phyloP scores from a whole-genome alignment of 805 yeast species.

The Lipomyces oligophaga region DNA sequence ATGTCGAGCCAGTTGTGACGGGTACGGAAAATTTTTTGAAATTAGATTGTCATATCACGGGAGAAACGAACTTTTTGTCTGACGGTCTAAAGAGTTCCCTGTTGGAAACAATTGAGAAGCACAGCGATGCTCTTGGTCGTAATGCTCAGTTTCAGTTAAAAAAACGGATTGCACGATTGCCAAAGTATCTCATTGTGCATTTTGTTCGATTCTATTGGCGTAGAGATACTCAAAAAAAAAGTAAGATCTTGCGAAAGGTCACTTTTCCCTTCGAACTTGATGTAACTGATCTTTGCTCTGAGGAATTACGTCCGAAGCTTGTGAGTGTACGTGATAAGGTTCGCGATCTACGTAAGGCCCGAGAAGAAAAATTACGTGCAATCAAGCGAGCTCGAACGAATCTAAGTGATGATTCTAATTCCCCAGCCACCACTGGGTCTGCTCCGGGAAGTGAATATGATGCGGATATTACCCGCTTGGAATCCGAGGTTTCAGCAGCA shows the following conservation, averaged over 20 bases:
- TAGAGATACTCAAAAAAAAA: constrained; percentile 81
- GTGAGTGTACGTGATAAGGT: constrained; percentile 71
- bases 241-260: constrained; percentile 90
- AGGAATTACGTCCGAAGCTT: constrained; percentile 63
- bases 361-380: constrained; percentile 66
- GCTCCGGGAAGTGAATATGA: constrained; percentile 30
- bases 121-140: constrained; percentile 62
- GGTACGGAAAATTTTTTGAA: constrained; percentile 62
- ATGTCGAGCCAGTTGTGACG: constrained; percentile 46
- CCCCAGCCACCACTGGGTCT: constrained; percentile 22
- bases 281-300: constrained; percentile 78
- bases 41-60: constrained; percentile 83
- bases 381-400: constrained; percentile 53
- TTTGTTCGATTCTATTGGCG: constrained; percentile 97
- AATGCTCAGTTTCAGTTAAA: constrained; percentile 66
- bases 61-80: constrained; percentile 78
- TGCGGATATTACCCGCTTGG: constrained; percentile 15
- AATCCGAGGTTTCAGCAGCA: constrained; percentile 32
- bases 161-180: constrained; percentile 65
- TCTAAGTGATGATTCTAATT: constrained; percentile 33
- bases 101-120: constrained; percentile 72
- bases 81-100: constrained; percentile 77
- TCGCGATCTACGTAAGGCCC: constrained; percentile 69
- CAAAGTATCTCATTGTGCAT: constrained; percentile 83
- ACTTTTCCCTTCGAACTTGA: constrained; percentile 93